These are phyloP conservation scores for Nemania serpens DNA, from an alignment of 2,329 filamentous ascomycete species.

Conservation along the genomic window DNA sequence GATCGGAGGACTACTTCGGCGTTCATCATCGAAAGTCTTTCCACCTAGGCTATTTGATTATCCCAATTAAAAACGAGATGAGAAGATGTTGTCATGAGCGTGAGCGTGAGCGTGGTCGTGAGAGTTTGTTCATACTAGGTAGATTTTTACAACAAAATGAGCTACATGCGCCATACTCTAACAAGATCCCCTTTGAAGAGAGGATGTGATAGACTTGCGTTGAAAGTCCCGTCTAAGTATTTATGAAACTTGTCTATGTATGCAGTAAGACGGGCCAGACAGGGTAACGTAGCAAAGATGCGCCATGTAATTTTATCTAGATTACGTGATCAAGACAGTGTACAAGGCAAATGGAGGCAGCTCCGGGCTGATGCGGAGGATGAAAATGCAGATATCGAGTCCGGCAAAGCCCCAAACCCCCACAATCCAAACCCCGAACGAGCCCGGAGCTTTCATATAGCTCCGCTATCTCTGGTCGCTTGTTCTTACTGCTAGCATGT, in stretches of 20 bases:
- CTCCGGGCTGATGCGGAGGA: conserved; percentile 15
- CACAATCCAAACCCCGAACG: conserved; percentile 12
- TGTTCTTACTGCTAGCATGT: not conserved
- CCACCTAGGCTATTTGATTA: too few relatives aligned
- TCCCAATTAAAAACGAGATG: too few relatives aligned
- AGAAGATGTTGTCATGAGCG: too few relatives aligned
- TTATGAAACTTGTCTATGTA: not conserved
- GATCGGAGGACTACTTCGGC: not conserved
- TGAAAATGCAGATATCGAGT: not conserved
- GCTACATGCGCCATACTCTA: too few relatives aligned
- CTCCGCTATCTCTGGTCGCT: not conserved
- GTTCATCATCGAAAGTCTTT: too few relatives aligned
- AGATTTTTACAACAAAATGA: too few relatives aligned
- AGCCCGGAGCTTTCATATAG: conserved; percentile 20
- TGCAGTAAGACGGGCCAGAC: not conserved
- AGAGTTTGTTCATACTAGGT: too few relatives aligned
- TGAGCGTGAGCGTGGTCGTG: too few relatives aligned
- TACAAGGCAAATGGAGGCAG: not conserved
- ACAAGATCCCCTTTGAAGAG: too few relatives aligned
- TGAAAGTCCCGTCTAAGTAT: not conserved
- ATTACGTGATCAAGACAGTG: too few relatives aligned
- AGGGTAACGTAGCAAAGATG: not conserved
- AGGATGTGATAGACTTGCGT: not conserved
- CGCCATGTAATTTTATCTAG: not conserved
- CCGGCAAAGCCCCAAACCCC: conserved; percentile 2